Evolutionary conservation across 2,329 filamentous ascomycete species (phyloP), one percentile per base, ranked within the genome.

Genomic region (Aspergillus candidus): DNA sequence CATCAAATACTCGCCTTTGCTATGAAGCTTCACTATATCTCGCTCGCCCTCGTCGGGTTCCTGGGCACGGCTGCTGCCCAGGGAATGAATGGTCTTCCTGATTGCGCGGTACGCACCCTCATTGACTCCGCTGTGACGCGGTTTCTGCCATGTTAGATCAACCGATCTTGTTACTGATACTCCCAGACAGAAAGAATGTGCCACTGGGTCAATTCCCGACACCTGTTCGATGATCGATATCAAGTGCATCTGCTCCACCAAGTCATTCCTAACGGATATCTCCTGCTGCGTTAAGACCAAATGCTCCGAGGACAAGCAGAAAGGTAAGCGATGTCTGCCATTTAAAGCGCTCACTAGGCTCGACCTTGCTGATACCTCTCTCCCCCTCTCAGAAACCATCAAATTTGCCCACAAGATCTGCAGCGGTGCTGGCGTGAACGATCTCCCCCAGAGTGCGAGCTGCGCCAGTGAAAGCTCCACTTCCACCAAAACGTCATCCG

Each of bases 41-140:
- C 72, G 49, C 63, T 80, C 55, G 72, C 77, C 53, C 65, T 80
- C 38, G 71, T 76, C 54, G 72, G 73, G 66, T 66, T 80, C 47
- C 72, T 76, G 50, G 65, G 69, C 49, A 61, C 70, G 22, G 67
- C 59, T n/a, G 51, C 56, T 39, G 75, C 75, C 32, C 77, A 79
- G 59, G 55, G 57, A 32, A 57, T 73, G 44, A 53, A 57, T 27
- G 58, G 55, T 32, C 71, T 78, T 38, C 80, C 77, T 12, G 47
- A 50, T 8, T 83, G 75, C 55, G 78, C 79, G 51, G 79, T 82
- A 71, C 58, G 77, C 72, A 32, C 14, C 31, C 29, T 27, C 29
- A 14, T 32, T 18, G 8, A 29, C 18, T 8, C 22, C 7, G 31
- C 14, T 17, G 10, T 6, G 17, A 22, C 15, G 30, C 3, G 8